A percentile compares a stretch with the other conserved stretches of the same genome.
Conservation (phyloP, 1,284 basidiomycete species). For the Naganishia albida region DNA sequence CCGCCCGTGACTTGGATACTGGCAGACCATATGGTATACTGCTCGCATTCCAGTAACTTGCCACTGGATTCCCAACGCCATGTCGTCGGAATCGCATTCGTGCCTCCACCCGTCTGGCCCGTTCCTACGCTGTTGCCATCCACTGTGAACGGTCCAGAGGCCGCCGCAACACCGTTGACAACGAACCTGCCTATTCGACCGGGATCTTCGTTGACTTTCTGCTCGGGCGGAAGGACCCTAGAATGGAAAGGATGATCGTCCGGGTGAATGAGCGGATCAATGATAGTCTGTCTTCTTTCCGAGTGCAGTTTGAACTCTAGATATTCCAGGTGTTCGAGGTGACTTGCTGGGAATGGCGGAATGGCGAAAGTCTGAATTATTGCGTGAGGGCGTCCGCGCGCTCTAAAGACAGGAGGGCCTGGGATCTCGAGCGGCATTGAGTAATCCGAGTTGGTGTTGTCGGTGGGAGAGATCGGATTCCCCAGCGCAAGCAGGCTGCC, state of each 20-base stretch:
- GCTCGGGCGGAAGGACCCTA: conserved; percentile 2
- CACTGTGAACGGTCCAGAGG: too few relatives aligned
- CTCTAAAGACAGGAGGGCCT: too few relatives aligned
- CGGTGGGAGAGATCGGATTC: too few relatives aligned
- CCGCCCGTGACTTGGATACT: not conserved
- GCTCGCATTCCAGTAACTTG: conserved; percentile 6
- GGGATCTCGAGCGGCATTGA: too few relatives aligned
- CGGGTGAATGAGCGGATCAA: conserved; percentile 7
- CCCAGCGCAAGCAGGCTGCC: too few relatives aligned
- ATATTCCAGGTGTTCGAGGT: conserved; percentile 6
- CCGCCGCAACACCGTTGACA: not conserved
- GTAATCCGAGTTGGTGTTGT: too few relatives aligned
- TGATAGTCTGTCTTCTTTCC: not conserved
- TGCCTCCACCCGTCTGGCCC: not conserved
- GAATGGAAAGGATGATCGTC: conserved; percentile 15
- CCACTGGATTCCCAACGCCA: conserved; percentile 10
- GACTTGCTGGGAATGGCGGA: not conserved
- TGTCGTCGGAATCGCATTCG: not conserved
- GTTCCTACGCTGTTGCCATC: too few relatives aligned
- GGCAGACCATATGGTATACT: not conserved
- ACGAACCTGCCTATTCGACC: not conserved
- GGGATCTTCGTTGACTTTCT: conserved; percentile 4
- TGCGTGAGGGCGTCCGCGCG: too few relatives aligned
- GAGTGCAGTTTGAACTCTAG: conserved; percentile 3
- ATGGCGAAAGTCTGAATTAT: too few relatives aligned